A percentile compares a stretch with the other conserved stretches of the same genome.
phyloP scores from a whole-genome alignment of 495 filamentous ascomycete genomes.

The Podospora bellae-mahoneyi region DNA sequence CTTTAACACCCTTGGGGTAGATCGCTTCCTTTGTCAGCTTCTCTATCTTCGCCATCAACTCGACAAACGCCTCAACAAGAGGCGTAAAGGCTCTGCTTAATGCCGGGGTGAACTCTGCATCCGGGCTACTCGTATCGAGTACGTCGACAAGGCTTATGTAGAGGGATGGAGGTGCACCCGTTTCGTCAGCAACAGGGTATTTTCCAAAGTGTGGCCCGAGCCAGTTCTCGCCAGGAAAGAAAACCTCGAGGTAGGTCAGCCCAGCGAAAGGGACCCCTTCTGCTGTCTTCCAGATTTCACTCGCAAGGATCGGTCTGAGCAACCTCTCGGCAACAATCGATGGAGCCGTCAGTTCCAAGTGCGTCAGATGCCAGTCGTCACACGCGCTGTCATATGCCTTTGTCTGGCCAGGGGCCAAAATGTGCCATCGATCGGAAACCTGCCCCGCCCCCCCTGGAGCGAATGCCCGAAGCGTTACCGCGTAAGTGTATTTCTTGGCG shows the following conservation, averaged over 20 bases:
- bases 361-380: background rate
- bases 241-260: background rate
- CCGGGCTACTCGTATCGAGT: background rate
- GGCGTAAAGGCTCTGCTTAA: background rate
- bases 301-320: background rate
- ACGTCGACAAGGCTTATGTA: background rate
- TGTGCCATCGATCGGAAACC: constrained; percentile 18
- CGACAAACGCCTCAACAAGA: background rate
- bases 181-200: background rate
- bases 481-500: background rate
- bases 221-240: background rate
- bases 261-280: no score
- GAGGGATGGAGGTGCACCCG: no score
- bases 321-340: background rate
- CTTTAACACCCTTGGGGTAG: no score
- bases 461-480: constrained; percentile 2
- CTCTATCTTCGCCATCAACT: background rate
- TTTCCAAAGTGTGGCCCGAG: background rate
- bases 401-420: constrained; percentile 20
- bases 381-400: background rate
- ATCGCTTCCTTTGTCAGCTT: background rate
- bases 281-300: background rate
- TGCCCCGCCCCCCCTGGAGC: background rate
- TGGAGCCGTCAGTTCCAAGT: background rate
- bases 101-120: no score